Evolutionary conservation across 768 basidiomycete species (phyloP).

Genomic region (Xerocomus potaroensis): DNA sequence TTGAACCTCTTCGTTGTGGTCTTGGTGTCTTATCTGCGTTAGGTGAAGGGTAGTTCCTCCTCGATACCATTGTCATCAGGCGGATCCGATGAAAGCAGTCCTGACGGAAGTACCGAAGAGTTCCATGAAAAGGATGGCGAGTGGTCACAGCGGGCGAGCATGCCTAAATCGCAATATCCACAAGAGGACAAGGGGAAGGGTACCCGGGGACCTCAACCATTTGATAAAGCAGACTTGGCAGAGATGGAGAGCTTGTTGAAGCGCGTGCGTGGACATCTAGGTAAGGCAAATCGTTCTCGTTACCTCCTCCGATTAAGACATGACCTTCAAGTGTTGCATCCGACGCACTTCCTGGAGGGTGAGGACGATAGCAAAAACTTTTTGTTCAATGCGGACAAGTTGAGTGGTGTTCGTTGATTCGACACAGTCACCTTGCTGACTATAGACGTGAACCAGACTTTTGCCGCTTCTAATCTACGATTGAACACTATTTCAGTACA

Average conservation of each 20-base stretch:
- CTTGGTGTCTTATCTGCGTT: conserved; percentile 3
- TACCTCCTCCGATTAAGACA: not conserved
- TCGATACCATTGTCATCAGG: conserved; percentile 49
- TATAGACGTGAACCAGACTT: conserved; percentile 36
- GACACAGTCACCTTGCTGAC: conserved; percentile 4
- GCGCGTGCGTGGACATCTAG: conserved; percentile 81
- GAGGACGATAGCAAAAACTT: conserved; percentile 93
- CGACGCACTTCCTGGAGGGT: conserved; percentile 86
- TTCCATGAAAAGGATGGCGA: conserved; percentile 19
- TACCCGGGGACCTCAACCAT: conserved; percentile 57
- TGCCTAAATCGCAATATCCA: conserved; percentile 20
- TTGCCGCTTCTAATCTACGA: conserved; percentile 74
- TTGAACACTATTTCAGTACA: conserved; percentile 25
- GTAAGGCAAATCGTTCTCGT: conserved; percentile 39
- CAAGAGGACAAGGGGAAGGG: conserved; percentile 37
- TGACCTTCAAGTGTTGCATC: conserved; percentile 67
- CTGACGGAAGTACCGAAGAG: conserved; percentile 18
- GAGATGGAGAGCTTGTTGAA: conserved; percentile 84
- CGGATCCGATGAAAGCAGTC: conserved; percentile 45
- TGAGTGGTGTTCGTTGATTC: conserved; percentile 27
- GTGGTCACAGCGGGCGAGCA: conserved; percentile 7
- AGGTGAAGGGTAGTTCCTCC: conserved; percentile 42
- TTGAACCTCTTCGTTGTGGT: not conserved
- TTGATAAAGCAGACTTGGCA: conserved; percentile 77
- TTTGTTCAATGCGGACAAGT: conserved; percentile 83